These are phyloP conservation scores for Spathaspora sp. DNA, from an alignment of 805 yeast genomes.

Conservation along the genomic window DNA sequence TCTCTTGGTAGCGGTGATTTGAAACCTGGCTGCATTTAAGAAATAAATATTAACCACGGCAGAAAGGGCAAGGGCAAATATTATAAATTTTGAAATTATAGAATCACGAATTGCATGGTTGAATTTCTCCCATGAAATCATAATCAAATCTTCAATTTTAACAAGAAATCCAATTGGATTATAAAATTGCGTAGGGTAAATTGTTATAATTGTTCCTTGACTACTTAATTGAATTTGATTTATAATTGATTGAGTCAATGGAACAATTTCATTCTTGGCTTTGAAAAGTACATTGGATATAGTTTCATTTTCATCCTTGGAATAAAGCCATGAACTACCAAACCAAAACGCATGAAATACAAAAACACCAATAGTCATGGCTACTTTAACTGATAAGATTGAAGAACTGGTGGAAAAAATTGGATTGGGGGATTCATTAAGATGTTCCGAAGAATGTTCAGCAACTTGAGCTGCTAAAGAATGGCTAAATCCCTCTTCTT, in stretches of 20 bases:
- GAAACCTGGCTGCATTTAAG: conserved; percentile 78
- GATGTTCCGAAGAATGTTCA: conserved; percentile 39
- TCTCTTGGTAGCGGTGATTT: conserved; percentile 42
- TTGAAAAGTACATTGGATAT: conserved; percentile 7
- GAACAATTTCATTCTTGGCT: conserved; percentile 7
- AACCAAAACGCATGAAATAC: conserved; percentile 65
- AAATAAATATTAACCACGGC: conserved; percentile 80
- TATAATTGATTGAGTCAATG: conserved; percentile 39
- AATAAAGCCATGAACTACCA: conserved; percentile 66
- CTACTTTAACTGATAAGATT: conserved; percentile 56
- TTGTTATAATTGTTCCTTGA: conserved; percentile 53
- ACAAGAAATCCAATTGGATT: conserved; percentile 54
- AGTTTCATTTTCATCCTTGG: background rate
- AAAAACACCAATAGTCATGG: conserved; percentile 54
- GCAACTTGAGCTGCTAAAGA: conserved; percentile 68
- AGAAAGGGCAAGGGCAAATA: conserved; percentile 70
- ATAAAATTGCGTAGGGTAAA: conserved; percentile 55
- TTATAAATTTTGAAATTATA: conserved; percentile 70
- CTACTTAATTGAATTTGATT: conserved; percentile 42
- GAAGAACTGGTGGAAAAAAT: conserved; percentile 21
- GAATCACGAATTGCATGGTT: conserved; percentile 76
- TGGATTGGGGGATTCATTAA: conserved; percentile 18
- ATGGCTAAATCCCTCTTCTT: conserved; percentile 87
- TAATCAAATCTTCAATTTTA: conserved; percentile 58
- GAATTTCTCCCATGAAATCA: conserved; percentile 49